Evolutionary conservation across 805 yeast genomes (phyloP).

Genomic region (Maudiozyma bulderi): DNA sequence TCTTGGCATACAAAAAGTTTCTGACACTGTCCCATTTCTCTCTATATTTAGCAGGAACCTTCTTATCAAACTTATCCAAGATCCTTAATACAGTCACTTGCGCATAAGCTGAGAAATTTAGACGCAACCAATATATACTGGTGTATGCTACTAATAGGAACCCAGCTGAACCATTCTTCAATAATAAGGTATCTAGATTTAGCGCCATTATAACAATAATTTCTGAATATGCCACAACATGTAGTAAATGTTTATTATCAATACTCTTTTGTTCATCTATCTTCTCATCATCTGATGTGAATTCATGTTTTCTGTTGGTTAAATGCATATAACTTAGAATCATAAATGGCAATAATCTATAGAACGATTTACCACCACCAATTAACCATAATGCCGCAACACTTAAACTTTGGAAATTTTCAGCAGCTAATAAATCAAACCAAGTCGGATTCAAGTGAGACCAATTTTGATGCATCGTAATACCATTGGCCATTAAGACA

Average conservation of each 20-base stretch:
- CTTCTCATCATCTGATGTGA: slow-evolving; percentile 6
- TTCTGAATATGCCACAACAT: slow-evolving; percentile 51
- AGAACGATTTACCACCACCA: slow-evolving; percentile 55
- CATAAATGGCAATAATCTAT: slow-evolving; percentile 54
- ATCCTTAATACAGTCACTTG: slow-evolving; percentile 29
- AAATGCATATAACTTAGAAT: slow-evolving; percentile 52
- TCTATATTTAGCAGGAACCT: slow-evolving; percentile 28
- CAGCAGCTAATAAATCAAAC: slow-evolving; percentile 57
- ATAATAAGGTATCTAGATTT: slow-evolving; percentile 46
- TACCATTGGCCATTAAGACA: slow-evolving; percentile 39
- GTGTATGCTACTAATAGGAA: slow-evolving; percentile 50
- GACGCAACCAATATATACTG: slow-evolving; percentile 60
- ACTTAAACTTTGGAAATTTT: slow-evolving; percentile 61
- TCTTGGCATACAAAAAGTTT: slow-evolving; percentile 34
- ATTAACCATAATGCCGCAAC: slow-evolving; percentile 52
- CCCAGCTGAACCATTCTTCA: slow-evolving; percentile 58
- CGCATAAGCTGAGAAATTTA: slow-evolving; percentile 41
- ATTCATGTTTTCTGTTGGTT: slow-evolving; percentile 22
- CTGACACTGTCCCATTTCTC: slow-evolving; percentile 33
- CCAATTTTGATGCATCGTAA: slow-evolving; percentile 50
- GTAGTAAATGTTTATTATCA: slow-evolving; percentile 15
- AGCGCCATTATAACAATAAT: slow-evolving; percentile 44
- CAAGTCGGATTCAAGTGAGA: slow-evolving; percentile 52
- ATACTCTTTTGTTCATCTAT: slow-evolving; percentile 7
- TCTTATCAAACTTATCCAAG: slow-evolving; percentile 23